These are phyloP conservation scores for Ramichloridium luteum DNA, from an alignment of 2,329 filamentous ascomycete genomes.

Conservation along the genomic window DNA sequence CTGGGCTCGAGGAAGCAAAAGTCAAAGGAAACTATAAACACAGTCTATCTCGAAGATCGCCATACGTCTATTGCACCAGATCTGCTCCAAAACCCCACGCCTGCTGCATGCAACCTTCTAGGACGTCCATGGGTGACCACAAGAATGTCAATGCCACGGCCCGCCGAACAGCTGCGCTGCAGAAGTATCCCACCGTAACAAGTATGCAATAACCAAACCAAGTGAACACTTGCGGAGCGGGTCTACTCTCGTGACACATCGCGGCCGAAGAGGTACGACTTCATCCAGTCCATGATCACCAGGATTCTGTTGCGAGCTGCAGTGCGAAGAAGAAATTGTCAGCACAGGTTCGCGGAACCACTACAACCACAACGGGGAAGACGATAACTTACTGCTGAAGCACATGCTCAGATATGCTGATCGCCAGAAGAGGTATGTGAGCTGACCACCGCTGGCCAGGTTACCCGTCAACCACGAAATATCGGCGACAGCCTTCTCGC, in stretches of 20 bases:
- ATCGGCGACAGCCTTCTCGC: constrained; percentile 94
- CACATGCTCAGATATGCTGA: constrained; percentile 99
- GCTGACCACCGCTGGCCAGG: constrained; percentile 70
- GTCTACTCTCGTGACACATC: constrained; percentile 72
- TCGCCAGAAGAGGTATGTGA: constrained; percentile 98
- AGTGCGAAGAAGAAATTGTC: constrained; percentile 9
- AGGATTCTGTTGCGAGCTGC: constrained; percentile 85
- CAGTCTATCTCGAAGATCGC: no score
- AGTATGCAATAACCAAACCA: no score
- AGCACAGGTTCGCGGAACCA: constrained; percentile 7
- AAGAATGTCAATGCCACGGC: no score
- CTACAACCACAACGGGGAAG: not conserved
- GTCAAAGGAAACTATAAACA: no score
- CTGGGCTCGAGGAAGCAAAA: no score
- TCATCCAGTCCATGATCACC: constrained; percentile 88
- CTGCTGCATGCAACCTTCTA: no score
- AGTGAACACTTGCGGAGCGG: not conserved
- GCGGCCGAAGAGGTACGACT: constrained; percentile 91
- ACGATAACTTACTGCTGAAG: constrained; percentile 72
- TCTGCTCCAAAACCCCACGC: no score
- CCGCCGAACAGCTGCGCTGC: no score
- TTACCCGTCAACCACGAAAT: constrained; percentile 97
- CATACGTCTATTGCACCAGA: no score
- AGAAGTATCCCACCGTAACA: no score
- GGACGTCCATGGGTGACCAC: no score